These are phyloP conservation scores for Arbutus unedo DNA, from an alignment of 148 eudicot genomes.

Conservation along the genomic window DNA sequence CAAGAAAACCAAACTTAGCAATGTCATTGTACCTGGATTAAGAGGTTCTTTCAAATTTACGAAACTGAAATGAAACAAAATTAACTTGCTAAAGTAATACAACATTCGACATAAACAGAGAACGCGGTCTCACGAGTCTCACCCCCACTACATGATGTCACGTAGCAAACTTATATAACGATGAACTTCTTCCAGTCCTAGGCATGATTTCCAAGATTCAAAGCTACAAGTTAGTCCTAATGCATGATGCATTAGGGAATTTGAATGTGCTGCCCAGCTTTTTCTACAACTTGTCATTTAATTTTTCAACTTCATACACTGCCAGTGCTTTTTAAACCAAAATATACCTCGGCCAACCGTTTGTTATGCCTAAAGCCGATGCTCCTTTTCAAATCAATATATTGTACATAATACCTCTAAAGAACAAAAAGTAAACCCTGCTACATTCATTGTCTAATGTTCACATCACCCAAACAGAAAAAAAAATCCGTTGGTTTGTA, in stretches of 20 bases:
- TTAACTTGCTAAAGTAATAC: neutral
- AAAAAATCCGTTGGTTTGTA: neutral
- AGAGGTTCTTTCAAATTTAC: conserved; percentile 6
- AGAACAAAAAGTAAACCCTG: neutral
- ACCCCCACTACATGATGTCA: neutral
- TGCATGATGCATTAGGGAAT: neutral
- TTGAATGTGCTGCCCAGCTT: neutral
- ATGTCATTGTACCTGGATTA: conserved; percentile 86
- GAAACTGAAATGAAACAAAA: neutral
- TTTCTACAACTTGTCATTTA: neutral
- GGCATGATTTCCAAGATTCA: neutral
- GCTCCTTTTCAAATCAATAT: neutral
- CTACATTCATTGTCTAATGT: neutral
- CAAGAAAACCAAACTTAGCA: conserved; percentile 78
- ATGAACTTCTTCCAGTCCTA: neutral
- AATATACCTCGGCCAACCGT: neutral
- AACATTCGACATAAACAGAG: neutral
- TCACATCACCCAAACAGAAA: neutral
- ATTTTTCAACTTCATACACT: neutral
- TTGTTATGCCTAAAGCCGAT: neutral
- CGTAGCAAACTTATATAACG: neutral
- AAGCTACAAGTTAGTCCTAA: neutral
- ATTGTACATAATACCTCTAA: neutral
- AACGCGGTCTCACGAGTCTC: neutral
- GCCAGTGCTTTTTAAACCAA: neutral